Percentiles rank a stretch among this genome's conserved stretches.
Evolutionary conservation across 345 rosid genomes (phyloP).

Genomic region (Pelargonium nanum): DNA sequence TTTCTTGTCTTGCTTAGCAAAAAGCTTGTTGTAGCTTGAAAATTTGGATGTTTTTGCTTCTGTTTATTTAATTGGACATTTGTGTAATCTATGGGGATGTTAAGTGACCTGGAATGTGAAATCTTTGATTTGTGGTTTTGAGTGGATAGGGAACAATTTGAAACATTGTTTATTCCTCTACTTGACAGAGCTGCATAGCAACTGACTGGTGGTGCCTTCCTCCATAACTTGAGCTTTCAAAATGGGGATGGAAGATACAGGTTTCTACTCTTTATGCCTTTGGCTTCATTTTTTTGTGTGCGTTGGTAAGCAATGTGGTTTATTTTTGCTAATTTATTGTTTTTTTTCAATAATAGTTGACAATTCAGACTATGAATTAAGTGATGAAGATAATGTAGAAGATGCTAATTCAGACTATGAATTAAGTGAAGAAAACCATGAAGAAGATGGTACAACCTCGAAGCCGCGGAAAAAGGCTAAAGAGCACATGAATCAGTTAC

Average conservation of each 20-base stretch:
- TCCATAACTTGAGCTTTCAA: not conserved
- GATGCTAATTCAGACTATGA: constrained; percentile 14
- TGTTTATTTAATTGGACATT: too few species aligned
- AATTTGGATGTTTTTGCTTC: too few species aligned
- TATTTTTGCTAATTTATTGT: not conserved
- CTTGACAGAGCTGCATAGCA: too few species aligned
- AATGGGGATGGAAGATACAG: not conserved
- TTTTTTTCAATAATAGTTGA: not conserved
- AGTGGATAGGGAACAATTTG: too few species aligned
- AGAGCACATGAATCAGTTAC: constrained; percentile 68
- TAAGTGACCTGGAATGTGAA: too few species aligned
- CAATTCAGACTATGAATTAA: constrained; percentile 14
- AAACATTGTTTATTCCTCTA: too few species aligned
- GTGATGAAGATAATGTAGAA: constrained; percentile 18
- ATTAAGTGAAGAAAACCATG: constrained; percentile 18
- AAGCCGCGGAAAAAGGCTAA: constrained; percentile 40
- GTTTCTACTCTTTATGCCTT: not conserved
- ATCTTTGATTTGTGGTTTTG: too few species aligned
- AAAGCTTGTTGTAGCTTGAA: too few species aligned
- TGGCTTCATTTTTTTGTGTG: not conserved
- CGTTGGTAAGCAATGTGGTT: not conserved
- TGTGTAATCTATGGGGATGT: too few species aligned
- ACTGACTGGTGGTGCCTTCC: too few species aligned
- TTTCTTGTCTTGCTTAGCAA: too few species aligned
- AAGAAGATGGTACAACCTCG: constrained; percentile 2